Base-by-base conservation (phyloP, 1,284 basidiomycete genomes). In the Sanghuangporus weigelae region DNA sequence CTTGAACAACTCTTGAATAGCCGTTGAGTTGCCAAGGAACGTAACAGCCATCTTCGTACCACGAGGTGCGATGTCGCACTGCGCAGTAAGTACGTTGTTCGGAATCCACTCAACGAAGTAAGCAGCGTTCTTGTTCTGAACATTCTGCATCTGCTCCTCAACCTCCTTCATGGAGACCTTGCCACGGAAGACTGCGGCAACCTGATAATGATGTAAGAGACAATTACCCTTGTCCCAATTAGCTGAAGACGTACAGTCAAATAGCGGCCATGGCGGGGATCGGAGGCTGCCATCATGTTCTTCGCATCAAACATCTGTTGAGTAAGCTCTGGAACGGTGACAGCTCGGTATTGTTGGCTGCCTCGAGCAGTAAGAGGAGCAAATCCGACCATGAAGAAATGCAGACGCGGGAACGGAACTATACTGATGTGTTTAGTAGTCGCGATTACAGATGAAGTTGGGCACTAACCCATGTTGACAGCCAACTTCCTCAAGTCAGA, bases 61-160 rank as follows among this genome's bases (percentile, higher is more conserved):
- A 67, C 91, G 87, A 63, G 96, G 95, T 72, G 95, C 84, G 72
- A 97, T 95, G 79, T 97, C 95, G 81, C 93, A 96, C 79, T 96
- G 94, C 67, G 96, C 95, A 62, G 94, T 95, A 72, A 94, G 87
- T 67, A 97, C 93, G 76, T 98, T 98, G 87, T 96, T 96, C 70
- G 95, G 95, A 71, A 97, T 98, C 96, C 96, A 98, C 79, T 97
- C 95, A 72, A 98, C 96, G 73, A 98, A 98, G 85, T 96, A 96
- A 16, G 92, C 89, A 38, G 92, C 92, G 84, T 97, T 97, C 87
- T 97, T 98, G 84, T 85, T 92, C 82, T 98, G 95, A 53, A 98
- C 93, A 71, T 90, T 92, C 78, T 96, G 92, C 93, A 98, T 96
- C 76, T 96, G 92, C 73, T 98, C 96, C 81, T 99, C 96, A 66